Conservation (phyloP, 2,329 filamentous ascomycete species). For the Sporothrix schenckii region DNA sequence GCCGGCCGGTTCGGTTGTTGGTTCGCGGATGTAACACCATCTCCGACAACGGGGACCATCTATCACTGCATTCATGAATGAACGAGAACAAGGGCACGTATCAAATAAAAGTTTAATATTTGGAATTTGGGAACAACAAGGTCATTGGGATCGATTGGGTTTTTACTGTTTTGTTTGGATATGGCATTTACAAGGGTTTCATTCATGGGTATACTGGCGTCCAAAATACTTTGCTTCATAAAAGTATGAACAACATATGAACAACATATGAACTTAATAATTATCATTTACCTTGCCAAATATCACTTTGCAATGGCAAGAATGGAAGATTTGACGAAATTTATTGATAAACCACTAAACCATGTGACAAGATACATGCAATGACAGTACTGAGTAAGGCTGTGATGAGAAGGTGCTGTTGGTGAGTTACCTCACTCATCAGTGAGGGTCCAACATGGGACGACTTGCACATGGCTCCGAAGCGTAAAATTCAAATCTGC, state of each 20-base stretch:
- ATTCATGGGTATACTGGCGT: neutral
- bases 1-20: conserved; percentile 25
- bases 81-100: neutral
- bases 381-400: no score
- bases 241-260: neutral
- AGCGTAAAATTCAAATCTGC: no score
- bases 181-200: neutral
- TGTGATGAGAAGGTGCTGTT: no score
- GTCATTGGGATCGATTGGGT: neutral
- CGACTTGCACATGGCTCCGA: no score
- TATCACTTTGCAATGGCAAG: no score
- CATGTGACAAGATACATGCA: no score
- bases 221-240: neutral
- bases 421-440: no score
- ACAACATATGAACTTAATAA: neutral
- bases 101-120: neutral
- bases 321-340: no score
- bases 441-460: no score
- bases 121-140: no score
- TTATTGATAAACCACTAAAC: no score
- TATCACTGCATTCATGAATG: neutral
- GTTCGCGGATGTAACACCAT: neutral
- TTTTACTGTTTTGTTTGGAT: neutral
- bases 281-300: neutral
- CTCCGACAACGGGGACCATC: neutral